Conservation (phyloP, 148 eudicot genomes). For the Persicaria tinctoria region DNA sequence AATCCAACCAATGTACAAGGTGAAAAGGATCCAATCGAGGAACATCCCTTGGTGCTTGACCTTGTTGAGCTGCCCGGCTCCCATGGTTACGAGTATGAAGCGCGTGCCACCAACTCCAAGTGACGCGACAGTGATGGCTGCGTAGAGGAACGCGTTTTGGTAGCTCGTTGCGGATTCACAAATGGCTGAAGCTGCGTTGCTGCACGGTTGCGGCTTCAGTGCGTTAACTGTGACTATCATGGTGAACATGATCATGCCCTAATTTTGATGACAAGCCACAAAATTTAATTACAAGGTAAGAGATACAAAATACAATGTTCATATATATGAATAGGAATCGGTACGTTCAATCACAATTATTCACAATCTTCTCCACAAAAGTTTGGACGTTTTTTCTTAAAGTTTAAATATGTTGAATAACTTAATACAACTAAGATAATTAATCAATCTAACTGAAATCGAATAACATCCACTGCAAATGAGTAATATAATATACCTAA, state of each 20-base stretch:
- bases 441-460: too few species aligned
- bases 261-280: neutral
- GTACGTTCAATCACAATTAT: too few species aligned
- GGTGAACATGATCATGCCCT: slow-evolving; percentile 40
- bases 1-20: slow-evolving; percentile 22
- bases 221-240: slow-evolving; percentile 26
- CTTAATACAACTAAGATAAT: too few species aligned
- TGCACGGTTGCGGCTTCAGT: slow-evolving; percentile 30
- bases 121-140: slow-evolving; percentile 28
- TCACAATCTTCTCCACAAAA: too few species aligned
- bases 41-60: slow-evolving; percentile 27
- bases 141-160: slow-evolving; percentile 28
- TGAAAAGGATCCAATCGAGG: slow-evolving; percentile 38
- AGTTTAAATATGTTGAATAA: too few species aligned
- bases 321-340: too few species aligned
- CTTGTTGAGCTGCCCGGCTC: slow-evolving; percentile 37
- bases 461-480: too few species aligned
- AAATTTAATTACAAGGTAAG: too few species aligned
- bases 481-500: too few species aligned
- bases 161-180: slow-evolving; percentile 23
- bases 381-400: too few species aligned
- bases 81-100: slow-evolving; percentile 36
- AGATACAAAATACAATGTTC: too few species aligned
- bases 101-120: slow-evolving; percentile 41
- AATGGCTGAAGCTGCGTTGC: neutral